Evolutionary conservation across 495 filamentous ascomycete genomes (phyloP), one percentile per base, ranked within the genome.

Genomic region (Darksidea phi): DNA sequence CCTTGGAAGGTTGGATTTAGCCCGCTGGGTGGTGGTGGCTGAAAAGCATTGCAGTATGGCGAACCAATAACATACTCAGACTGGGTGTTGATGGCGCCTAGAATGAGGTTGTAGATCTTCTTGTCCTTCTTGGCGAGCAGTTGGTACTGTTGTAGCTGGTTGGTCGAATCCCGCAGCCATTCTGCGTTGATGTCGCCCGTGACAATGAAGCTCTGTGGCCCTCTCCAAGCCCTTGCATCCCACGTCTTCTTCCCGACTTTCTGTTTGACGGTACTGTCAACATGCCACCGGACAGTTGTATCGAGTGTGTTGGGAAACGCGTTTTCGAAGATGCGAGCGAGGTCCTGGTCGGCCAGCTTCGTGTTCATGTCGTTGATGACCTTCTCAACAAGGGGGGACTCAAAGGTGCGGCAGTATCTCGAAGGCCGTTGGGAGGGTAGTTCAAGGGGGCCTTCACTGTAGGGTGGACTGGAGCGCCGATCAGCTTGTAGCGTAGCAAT

Each of bases 171-270:
- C 49, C 94, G 87, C 43, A 99, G 76, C 94, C 94, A 99, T 75
- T 97, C 94, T 6, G 94, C 94, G 68, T 97, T 88, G 71, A 99
- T 99, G 69, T 99, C 94, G n/a, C 93, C 93, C 0, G 94, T 99
- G 47, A 99, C 95, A 61, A 99, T 88, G 73, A 99, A 99, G 36
- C 86, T 91, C 72, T 97, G 93, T 1, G 87, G 74, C 0, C 91
- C 92, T 57, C 87, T 80, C 91, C 91, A 96, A 59, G 82, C 78
- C 2, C 81, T 79, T 25, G 56, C 1, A 43, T 77, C 75, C 21
- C 84, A 82, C 17, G 70, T 47, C 55, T 26, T 45, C 63, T 68
- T 54, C 63, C 55, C 71, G 77, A 70, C 52, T 24, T 52, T 66
- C 10, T 74, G 69, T 34, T 60, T 71, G 11, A 70, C 61, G 4